Conservation (phyloP, 2,329 filamentous ascomycete species). For the Cordyceps fumosorosea region DNA sequence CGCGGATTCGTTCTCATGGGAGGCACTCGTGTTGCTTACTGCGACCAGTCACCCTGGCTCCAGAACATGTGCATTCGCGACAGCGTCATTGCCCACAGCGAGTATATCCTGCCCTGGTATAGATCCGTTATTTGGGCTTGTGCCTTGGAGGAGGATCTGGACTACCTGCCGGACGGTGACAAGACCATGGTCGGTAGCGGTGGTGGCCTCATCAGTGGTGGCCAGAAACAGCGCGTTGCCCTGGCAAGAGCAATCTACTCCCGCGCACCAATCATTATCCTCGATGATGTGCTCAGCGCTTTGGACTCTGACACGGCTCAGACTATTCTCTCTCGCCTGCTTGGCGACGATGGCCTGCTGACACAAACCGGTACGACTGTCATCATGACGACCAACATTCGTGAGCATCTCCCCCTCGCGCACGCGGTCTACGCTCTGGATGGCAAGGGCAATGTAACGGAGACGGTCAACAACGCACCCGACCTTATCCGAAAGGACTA, state of each 20-base stretch:
- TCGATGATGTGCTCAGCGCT: conserved; percentile 56
- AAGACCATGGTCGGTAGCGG: conserved; percentile 14
- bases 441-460: background rate
- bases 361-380: conserved; percentile 16
- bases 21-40: conserved; percentile 13
- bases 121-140: conserved; percentile 9
- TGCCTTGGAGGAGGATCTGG: conserved; percentile 36
- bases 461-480: conserved; percentile 8
- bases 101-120: conserved; percentile 10
- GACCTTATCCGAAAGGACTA: conserved; percentile 8
- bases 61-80: conserved; percentile 12
- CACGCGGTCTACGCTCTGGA: conserved; percentile 11
- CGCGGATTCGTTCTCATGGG: conserved; percentile 14
- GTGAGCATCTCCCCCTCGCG: conserved; percentile 9
- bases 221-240: conserved; percentile 21
- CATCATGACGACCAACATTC: conserved; percentile 13
- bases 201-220: conserved; percentile 17
- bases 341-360: conserved; percentile 16
- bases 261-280: conserved; percentile 76
- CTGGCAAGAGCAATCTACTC: conserved; percentile 87
- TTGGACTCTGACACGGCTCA: conserved; percentile 13
- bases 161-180: conserved; percentile 7
- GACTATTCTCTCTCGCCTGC: conserved; percentile 14
- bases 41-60: conserved; percentile 12
- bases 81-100: conserved; percentile 7